A percentile compares a stretch with the other conserved stretches of the same genome.
phyloP scores from a whole-genome alignment of 2,329 filamentous ascomycete species.

The Paradendryphiella salina region DNA sequence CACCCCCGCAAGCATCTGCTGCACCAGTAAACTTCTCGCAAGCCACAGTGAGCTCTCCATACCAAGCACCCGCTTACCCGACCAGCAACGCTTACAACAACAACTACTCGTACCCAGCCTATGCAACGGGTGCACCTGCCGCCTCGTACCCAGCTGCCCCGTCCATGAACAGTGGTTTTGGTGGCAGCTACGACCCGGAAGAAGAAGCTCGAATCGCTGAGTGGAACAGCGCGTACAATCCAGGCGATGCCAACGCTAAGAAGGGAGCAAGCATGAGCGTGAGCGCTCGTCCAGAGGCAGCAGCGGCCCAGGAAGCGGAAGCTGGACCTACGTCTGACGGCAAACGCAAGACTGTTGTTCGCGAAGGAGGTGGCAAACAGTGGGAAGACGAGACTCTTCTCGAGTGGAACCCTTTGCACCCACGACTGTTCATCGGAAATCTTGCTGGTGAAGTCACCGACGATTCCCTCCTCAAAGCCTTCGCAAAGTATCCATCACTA shows the following conservation, averaged over 20 bases:
- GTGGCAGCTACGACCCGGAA: slow-evolving; percentile 66
- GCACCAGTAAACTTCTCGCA: slow-evolving; percentile 45
- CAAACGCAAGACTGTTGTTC: slow-evolving; percentile 83
- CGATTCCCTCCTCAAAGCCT: slow-evolving; percentile 92
- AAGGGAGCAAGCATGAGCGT: slow-evolving; percentile 50
- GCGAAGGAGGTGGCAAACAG: slow-evolving; percentile 84
- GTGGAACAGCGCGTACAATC: slow-evolving; percentile 89
- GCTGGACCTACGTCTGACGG: slow-evolving; percentile 56
- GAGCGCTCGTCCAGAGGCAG: slow-evolving; percentile 42
- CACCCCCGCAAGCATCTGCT: slow-evolving; percentile 44
- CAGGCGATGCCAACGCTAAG: slow-evolving; percentile 56
- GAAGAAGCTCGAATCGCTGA: slow-evolving; percentile 90
- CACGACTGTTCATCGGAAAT: slow-evolving; percentile 95
- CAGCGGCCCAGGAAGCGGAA: slow-evolving; percentile 50
- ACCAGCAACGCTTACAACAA: slow-evolving; percentile 52
- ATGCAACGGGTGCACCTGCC: slow-evolving; percentile 51
- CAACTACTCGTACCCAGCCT: slow-evolving; percentile 74
- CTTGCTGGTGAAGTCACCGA: slow-evolving; percentile 96
- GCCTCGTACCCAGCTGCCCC: slow-evolving; percentile 26
- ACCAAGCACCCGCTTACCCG: slow-evolving; percentile 47
- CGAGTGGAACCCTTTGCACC: slow-evolving; percentile 94
- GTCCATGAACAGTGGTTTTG: slow-evolving; percentile 37
- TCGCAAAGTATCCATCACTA: slow-evolving; percentile 82
- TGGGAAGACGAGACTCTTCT: slow-evolving; percentile 89
- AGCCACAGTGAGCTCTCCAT: slow-evolving; percentile 48